Conservation (phyloP, 2,329 filamentous ascomycete genomes). For the Penicillium sp. region DNA sequence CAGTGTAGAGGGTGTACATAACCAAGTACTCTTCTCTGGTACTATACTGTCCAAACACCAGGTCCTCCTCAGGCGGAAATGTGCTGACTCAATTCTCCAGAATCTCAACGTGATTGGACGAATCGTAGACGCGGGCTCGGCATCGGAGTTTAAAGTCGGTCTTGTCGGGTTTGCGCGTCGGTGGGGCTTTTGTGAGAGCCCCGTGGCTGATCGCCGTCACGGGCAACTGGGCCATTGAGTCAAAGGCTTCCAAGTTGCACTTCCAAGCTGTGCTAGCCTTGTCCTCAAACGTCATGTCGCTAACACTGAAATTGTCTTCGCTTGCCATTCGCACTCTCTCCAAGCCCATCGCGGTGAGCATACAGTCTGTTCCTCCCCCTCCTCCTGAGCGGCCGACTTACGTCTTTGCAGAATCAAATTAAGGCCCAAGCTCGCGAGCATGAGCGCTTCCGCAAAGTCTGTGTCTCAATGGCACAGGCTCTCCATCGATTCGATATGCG, state of each 20-base stretch:
- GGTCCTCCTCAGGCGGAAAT: too few species aligned
- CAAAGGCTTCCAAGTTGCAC: conserved; percentile 3
- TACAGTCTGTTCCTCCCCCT: neutral
- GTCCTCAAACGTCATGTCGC: conserved; percentile 48
- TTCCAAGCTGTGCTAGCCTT: conserved; percentile 1
- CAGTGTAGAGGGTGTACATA: too few species aligned
- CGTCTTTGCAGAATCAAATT: conserved; percentile 54
- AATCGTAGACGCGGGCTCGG: too few species aligned
- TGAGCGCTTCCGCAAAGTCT: conserved; percentile 57
- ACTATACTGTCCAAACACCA: too few species aligned
- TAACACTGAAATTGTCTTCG: conserved; percentile 62
- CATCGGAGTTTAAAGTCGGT: neutral
- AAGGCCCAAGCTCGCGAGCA: conserved; percentile 64
- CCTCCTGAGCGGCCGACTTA: conserved; percentile 16
- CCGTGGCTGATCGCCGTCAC: conserved; percentile 9
- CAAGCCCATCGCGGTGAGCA: conserved; percentile 59
- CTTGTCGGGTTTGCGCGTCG: conserved; percentile 1
- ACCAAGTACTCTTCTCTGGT: too few species aligned
- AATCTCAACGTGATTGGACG: too few species aligned
- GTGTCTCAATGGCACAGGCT: conserved; percentile 57
- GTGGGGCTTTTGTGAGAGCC: neutral
- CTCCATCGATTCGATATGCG: conserved; percentile 64
- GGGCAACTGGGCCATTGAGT: conserved; percentile 6
- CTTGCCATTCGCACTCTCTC: conserved; percentile 59
- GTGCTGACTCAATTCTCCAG: neutral